A percentile compares a stretch with the other conserved stretches of the same genome.
These are phyloP conservation scores for Cutaneotrichosporon mucoides DNA, from an alignment of 1,284 basidiomycete genomes.

Conservation along the genomic window DNA sequence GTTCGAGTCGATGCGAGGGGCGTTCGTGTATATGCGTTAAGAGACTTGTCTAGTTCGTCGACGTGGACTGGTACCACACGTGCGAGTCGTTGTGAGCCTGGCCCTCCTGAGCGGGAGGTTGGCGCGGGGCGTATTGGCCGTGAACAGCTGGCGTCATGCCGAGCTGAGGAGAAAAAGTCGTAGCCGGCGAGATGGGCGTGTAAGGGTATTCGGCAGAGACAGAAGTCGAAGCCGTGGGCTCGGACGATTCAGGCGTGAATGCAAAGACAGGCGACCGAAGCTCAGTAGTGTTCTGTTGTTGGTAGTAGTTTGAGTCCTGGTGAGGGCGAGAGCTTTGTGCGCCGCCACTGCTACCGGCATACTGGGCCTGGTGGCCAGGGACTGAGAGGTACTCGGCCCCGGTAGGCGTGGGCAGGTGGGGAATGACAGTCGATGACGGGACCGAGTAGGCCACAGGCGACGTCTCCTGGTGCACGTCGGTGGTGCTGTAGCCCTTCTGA, in stretches of 20 bases:
- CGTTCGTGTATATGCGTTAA: slow-evolving; percentile 1
- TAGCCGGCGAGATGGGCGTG: slow-evolving; percentile 20
- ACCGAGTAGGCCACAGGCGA: slow-evolving; percentile 3
- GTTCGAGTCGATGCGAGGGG: not conserved
- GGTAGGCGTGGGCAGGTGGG: slow-evolving; percentile 8
- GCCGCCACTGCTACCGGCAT: not conserved
- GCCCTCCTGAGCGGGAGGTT: not conserved
- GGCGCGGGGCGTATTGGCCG: slow-evolving; percentile 3
- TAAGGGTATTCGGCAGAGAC: slow-evolving; percentile 15
- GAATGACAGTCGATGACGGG: slow-evolving; percentile 8
- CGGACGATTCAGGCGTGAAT: slow-evolving; percentile 12
- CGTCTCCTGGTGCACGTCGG: slow-evolving; percentile 14
- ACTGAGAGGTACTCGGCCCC: slow-evolving; percentile 13
- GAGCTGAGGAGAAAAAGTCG: slow-evolving; percentile 8
- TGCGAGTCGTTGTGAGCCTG: not conserved
- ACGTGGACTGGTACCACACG: slow-evolving; percentile 1
- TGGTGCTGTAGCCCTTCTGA: slow-evolving; percentile 13
- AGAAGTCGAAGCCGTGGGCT: not conserved
- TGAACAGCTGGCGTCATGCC: not conserved
- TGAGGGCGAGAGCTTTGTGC: not conserved
- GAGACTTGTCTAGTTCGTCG: slow-evolving; percentile 2
- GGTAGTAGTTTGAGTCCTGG: not conserved
- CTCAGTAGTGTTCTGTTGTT: not conserved
- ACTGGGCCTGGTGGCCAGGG: slow-evolving; percentile 1
- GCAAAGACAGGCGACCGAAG: slow-evolving; percentile 13